Evolutionary conservation across 768 basidiomycete species (phyloP), one percentile per base, ranked within the genome.

Genomic region (Podaxis rugospora): DNA sequence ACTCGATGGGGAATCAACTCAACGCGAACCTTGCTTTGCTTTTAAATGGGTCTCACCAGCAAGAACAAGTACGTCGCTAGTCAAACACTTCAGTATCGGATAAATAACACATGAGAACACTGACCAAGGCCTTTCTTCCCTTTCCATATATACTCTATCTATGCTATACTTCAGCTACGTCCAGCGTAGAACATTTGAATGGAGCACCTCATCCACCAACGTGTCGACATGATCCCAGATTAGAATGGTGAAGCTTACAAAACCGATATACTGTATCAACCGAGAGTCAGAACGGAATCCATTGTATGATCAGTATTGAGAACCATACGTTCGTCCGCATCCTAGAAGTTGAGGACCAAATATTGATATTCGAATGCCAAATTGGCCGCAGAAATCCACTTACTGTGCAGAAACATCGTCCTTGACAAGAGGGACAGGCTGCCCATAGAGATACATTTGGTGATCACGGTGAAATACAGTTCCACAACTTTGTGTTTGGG

Each of bases 151-250:
- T 78, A 78, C 57, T 83, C 78, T 5, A 84, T 76, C 77, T 78
- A 55, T n/a, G 27, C 14, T 28, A n/a, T 55, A 39, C 14, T 52
- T 54, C 40, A 55, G 23, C 13, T 2, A 49, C 23, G 3, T 14
- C 23, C 47, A 23, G 3, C 0, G 25, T 49, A 25, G 14, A 44
- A 1, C 7, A 18, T 44, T 14, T 27, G 53, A 3, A 25, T 5
- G 21, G 36, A 5, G 55, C 28, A 77, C 78, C 69, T 83, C 82
- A 37, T 78, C 76, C 4, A 66, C 60, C 47, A 85, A 79, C 0
- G 83, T 82, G 57, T 81, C 73, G 37, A 83, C 62, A 59, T 84
- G 83, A 61, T 85, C 83, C 79, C 80, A 85, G 11, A 85, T 62
- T 11, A 86, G 71, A 16, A 81, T 65, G 2, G 77, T 77, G 65